Percentiles rank a stretch among this genome's conserved stretches.
Evolutionary conservation across 2,329 filamentous ascomycete genomes (phyloP).

Genomic region (Verticillium zaregamsianum): DNA sequence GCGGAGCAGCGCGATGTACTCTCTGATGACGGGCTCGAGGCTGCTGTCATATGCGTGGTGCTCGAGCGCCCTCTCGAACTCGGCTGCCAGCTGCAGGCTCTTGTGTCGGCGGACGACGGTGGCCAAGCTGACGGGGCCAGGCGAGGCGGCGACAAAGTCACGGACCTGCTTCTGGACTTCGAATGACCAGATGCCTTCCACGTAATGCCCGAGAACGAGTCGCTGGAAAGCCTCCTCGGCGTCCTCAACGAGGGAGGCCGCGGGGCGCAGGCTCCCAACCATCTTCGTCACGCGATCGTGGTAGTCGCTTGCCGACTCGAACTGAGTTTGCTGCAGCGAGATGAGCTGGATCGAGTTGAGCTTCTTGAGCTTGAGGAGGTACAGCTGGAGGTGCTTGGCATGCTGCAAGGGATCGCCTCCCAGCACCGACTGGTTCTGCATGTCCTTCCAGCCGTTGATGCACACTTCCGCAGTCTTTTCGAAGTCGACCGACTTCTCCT

Average conservation of each 20-base stretch:
- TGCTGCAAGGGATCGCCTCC: conserved; percentile 44
- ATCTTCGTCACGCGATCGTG: conserved; percentile 16
- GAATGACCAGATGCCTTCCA: conserved; percentile 45
- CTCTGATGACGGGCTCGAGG: conserved; percentile 29
- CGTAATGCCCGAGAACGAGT: conserved; percentile 39
- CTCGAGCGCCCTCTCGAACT: conserved; percentile 50
- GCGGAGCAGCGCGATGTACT: conserved; percentile 49
- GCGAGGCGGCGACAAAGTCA: conserved; percentile 9
- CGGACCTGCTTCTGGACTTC: conserved; percentile 31
- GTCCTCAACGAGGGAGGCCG: conserved; percentile 7
- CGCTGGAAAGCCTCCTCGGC: conserved; percentile 4
- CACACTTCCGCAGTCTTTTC: conserved; percentile 30
- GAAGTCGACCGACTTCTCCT: conserved; percentile 28
- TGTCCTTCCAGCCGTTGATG: conserved; percentile 41
- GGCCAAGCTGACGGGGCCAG: conserved; percentile 26
- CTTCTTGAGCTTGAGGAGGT: conserved; percentile 44
- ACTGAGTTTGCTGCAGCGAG: conserved; percentile 47
- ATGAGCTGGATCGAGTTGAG: conserved; percentile 50
- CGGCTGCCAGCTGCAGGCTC: conserved; percentile 49
- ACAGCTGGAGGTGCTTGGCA: conserved; percentile 47
- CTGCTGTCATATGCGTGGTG: conserved; percentile 38
- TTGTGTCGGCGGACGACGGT: conserved; percentile 47
- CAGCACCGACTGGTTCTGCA: conserved; percentile 34
- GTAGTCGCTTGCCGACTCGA: conserved; percentile 49
- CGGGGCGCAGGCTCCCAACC: conserved; percentile 20